phyloP scores from a whole-genome alignment of 108 stramenopile species.

The Skeletonema costatum region DNA sequence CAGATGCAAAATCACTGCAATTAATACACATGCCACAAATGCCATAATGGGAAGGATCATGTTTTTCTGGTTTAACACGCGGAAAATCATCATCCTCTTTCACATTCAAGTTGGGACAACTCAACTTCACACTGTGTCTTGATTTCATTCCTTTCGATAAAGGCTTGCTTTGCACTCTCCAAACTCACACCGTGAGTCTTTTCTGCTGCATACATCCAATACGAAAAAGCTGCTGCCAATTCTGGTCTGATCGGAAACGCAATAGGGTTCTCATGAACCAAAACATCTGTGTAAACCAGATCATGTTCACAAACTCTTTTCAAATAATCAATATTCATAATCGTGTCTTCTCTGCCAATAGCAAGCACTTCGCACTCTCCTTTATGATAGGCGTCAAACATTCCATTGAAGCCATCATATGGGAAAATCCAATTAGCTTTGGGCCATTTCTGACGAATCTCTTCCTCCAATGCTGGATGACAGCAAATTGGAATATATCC shows the following conservation, averaged over 20 bases:
- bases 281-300: slow-evolving; percentile 20
- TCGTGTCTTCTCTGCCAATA: slow-evolving; percentile 18
- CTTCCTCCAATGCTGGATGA: slow-evolving; percentile 25
- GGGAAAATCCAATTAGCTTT: slow-evolving; percentile 14
- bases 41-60: slow-evolving; percentile 22
- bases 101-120: background rate
- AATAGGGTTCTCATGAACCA: slow-evolving; percentile 22
- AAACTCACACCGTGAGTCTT: slow-evolving; percentile 7
- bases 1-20: background rate
- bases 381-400: slow-evolving; percentile 20
- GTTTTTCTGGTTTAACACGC: slow-evolving; percentile 10
- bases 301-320: slow-evolving; percentile 5
- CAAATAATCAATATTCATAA: background rate
- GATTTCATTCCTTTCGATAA: background rate
- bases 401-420: background rate
- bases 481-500: slow-evolving; percentile 12
- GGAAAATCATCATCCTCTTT: slow-evolving; percentile 11
- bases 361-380: slow-evolving; percentile 21
- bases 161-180: background rate
- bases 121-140: slow-evolving; percentile 9
- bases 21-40: background rate
- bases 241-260: slow-evolving; percentile 25
- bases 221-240: slow-evolving; percentile 13
- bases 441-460: slow-evolving; percentile 17
- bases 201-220: slow-evolving; percentile 25